Evolutionary conservation across 169 alveolate genomes (phyloP).

Genomic region (Theileria annulata): DNA sequence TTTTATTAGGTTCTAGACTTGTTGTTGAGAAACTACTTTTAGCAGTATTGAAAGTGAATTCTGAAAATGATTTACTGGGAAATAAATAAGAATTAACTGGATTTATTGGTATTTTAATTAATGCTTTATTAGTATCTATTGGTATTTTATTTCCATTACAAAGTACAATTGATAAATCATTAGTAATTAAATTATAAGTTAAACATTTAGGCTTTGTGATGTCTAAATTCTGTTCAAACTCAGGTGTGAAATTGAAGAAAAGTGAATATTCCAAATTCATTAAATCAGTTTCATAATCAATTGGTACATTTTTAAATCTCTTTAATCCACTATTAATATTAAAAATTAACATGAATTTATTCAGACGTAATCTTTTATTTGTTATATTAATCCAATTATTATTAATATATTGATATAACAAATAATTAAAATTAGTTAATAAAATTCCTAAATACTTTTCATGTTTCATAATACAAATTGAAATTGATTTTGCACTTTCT

Average conservation of each 20-base stretch:
- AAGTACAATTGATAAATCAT: neutral
- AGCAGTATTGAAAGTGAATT: constrained; percentile 22
- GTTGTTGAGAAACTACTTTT: neutral
- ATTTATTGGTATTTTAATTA: neutral
- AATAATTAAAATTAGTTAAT: neutral
- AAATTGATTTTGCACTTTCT: neutral
- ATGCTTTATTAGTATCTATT: neutral
- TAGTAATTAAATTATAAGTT: neutral
- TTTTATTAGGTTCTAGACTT: no score
- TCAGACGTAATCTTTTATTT: no score
- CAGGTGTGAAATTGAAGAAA: neutral
- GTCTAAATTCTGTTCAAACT: neutral
- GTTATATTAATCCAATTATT: neutral
- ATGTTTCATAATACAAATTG: neutral
- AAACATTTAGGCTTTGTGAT: neutral
- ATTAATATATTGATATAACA: neutral
- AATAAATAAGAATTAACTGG: neutral
- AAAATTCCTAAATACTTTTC: neutral
- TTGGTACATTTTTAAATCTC: neutral
- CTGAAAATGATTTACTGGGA: neutral
- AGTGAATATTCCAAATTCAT: neutral
- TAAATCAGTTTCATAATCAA: neutral
- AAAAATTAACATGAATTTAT: neutral
- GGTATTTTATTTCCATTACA: neutral
- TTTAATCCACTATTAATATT: neutral